Conservation (phyloP, 2,329 filamentous ascomycete species). For the Aspergillus fructus region DNA sequence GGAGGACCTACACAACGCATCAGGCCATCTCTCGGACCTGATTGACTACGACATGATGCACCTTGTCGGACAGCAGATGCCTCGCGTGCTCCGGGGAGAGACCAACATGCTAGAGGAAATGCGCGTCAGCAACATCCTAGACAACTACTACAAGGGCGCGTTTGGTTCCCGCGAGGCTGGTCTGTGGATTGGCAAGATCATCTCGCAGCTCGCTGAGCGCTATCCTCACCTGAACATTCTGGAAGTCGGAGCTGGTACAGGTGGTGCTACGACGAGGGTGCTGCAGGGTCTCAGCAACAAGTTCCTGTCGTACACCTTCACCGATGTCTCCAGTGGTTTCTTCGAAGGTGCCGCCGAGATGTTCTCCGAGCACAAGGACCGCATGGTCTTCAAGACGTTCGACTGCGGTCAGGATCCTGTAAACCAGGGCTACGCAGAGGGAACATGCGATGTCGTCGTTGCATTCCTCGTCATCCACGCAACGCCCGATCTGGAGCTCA, state of each 20-base stretch:
- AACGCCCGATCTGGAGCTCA: constrained; percentile 26
- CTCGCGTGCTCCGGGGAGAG: background rate
- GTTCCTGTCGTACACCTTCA: constrained; percentile 43
- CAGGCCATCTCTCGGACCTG: background rate
- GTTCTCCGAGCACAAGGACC: constrained; percentile 22
- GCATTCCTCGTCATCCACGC: constrained; percentile 44
- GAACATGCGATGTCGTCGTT: constrained; percentile 37
- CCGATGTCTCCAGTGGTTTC: constrained; percentile 46
- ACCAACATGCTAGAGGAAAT: background rate
- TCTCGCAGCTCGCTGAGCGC: constrained; percentile 32
- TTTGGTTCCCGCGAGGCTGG: background rate
- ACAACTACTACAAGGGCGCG: background rate
- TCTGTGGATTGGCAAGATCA: background rate
- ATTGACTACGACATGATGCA: background rate
- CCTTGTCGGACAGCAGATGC: background rate
- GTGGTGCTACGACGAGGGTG: constrained; percentile 40
- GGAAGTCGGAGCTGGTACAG: constrained; percentile 34
- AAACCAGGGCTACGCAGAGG: constrained; percentile 34
- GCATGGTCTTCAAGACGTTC: constrained; percentile 31
- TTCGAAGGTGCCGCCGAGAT: constrained; percentile 36
- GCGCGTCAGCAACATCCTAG: background rate
- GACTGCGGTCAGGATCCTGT: constrained; percentile 31
- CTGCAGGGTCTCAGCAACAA: constrained; percentile 29
- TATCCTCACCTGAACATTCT: constrained; percentile 41
- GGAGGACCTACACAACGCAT: background rate